Evolutionary conservation across 495 filamentous ascomycete species (phyloP), one percentile per base, ranked within the genome.

Genomic region (Aspergillus ostianus): DNA sequence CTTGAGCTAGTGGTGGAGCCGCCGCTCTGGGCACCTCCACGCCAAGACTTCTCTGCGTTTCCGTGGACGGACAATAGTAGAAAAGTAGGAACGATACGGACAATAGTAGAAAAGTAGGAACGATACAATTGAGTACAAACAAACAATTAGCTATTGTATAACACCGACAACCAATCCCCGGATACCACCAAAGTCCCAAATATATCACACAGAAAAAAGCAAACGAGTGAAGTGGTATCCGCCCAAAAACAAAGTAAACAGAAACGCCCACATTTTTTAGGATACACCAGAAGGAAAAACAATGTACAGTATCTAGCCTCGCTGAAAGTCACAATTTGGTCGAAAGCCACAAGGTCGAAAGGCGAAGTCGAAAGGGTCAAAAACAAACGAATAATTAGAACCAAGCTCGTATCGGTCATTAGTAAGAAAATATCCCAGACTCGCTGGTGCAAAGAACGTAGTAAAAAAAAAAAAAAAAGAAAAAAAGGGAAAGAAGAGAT

Each of bases 331-430:
- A 60, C 52, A 36, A 55, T 46, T 48, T 6, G 21, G 30, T 18
- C 49, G 52, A 26, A 26, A 26, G 23, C 23, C 23, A 26, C 4
- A 26, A 26, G 23, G 23, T 26, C 23, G 23, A 26, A 26, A 26
- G 23, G 2, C 23, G 23, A 59, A 54, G 54, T 10, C 36, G 51
- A 59, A 61, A 26, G 41, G 41, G 56, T 57, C 51, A 62, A 64
- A 65, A 56, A 63, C 19, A 51, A 29, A 23, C 57, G 56, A 10
- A 49, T 21, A 26, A 59, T 60, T 59, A 59, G 62, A 59, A 65
- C 23, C 50, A 58, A 64, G 48, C 64, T 77, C 75, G 64, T 77
- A 70, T 63, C 67, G 58, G 66, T 76, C 75, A 65, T 77, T 55
- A 72, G 36, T 41, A 41, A 41, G 36, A 41, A 62, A 62, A 50